Base-by-base conservation (phyloP, 371 early-diverging fungal species). In the Actinomucor elegans region DNA sequence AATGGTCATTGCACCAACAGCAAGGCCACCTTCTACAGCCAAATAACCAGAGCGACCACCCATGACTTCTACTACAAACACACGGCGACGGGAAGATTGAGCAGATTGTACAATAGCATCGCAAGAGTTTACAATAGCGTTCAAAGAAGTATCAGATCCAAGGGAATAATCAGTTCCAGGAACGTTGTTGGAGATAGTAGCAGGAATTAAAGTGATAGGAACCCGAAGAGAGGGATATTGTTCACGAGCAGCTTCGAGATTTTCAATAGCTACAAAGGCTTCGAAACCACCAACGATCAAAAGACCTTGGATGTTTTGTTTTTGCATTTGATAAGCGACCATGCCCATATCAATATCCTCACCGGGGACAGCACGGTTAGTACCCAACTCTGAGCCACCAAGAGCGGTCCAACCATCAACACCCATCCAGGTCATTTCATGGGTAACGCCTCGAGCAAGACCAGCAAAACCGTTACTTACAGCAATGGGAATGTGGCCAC, bases 51-150 rank as follows among this genome's bases (percentile, higher is more conserved):
- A 92, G 49, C 92, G 87, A 42, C 97, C 98, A 45, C 99, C 99
- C 63, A 96, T 96, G 23, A 98, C 95, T 79, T 99, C 99, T 17
- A 99, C 93, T 11, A 99, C 89, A 83, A 99, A 98, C 10, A 98
- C 96, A 31, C 95, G 86, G 45, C 92, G 92, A 59, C 94, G 83
- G 34, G 89, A 88, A 15, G 98, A 91, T 12, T 89, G 87, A 10
- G 97, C 94, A 51, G 90, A 92, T 62, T 93, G 89, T 71, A 93
- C 93, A 68, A 99, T 93, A 51, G 90, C 82, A 75, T 99, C 99
- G 56, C 97, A 94, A 4, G 94, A 79, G 33, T 87, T 88, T 51
- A 95, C 91, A 69, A 99, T 97, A 24, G 89, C 92, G 71, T 99
- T 99, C 52, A 99, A 71, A 7, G 98, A 93, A 14, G 99, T 99